Evolutionary conservation across 2,329 filamentous ascomycete species (phyloP).

Genomic region (Basipetospora chlamydospora): DNA sequence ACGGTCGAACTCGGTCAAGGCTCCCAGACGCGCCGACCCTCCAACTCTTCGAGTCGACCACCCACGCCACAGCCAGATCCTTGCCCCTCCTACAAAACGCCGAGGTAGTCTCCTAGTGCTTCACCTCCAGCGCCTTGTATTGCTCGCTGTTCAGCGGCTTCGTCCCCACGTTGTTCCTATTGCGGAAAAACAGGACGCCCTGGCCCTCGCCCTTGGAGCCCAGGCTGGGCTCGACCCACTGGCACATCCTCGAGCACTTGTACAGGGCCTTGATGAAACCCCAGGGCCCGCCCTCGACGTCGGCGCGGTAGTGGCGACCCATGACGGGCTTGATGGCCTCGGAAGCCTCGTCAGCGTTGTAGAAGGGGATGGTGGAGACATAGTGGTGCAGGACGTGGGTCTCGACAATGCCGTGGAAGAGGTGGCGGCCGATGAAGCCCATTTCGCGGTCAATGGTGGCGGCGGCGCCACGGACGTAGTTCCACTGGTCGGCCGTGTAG

Average conservation of each 20-base stretch:
- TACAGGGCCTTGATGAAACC: constrained; percentile 81
- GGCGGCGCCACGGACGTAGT: constrained; percentile 81
- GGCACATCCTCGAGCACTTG: constrained; percentile 71
- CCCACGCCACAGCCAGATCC: no score
- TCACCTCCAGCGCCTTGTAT: background rate
- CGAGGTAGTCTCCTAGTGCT: background rate
- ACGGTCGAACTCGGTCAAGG: no score
- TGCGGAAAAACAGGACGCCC: constrained; percentile 87
- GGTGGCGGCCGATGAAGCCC: constrained; percentile 79
- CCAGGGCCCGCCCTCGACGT: constrained; percentile 58
- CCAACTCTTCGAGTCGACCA: no score
- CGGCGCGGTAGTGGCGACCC: constrained; percentile 85
- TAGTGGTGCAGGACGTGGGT: constrained; percentile 98
- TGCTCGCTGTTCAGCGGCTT: constrained; percentile 13
- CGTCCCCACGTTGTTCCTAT: constrained; percentile 73
- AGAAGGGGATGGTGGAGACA: constrained; percentile 71
- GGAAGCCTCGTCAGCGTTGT: constrained; percentile 44
- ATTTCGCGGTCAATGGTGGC: constrained; percentile 96
- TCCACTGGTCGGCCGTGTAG: constrained; percentile 79
- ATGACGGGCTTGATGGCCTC: constrained; percentile 75
- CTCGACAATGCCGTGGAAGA: constrained; percentile 93
- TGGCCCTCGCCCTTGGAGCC: constrained; percentile 67
- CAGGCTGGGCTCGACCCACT: constrained; percentile 91
- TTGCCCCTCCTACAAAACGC: no score
- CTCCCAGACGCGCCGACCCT: no score